Percentiles rank a stretch among this genome's conserved stretches.
Conservation (phyloP, 2,329 filamentous ascomycete species). For the Tolypocladium paradoxum region DNA sequence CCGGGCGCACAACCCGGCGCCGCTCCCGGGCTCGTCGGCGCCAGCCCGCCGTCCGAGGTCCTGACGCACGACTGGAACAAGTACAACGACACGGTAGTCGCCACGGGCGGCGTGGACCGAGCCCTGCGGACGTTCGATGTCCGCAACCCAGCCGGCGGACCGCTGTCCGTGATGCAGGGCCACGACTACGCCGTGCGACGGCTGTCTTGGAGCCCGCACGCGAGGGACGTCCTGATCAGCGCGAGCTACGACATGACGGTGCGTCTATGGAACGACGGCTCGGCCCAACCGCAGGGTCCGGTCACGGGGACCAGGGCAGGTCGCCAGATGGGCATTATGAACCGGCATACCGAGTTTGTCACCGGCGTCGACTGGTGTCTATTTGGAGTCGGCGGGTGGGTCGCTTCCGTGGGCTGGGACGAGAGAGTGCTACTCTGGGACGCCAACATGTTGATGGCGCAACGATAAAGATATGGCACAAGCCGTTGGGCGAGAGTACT, state of each 20-base stretch:
- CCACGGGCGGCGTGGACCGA: constrained; percentile 81
- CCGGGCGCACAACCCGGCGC: constrained; percentile 37
- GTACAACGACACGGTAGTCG: constrained; percentile 75
- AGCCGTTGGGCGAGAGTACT: background rate
- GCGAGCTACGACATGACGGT: constrained; percentile 98
- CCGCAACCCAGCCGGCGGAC: constrained; percentile 61
- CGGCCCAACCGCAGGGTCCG: constrained; percentile 26
- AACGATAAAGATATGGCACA: constrained; percentile 8
- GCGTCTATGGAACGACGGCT: constrained; percentile 78
- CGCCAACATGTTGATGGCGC: constrained; percentile 43
- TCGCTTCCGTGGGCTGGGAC: constrained; percentile 90
- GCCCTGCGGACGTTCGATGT: constrained; percentile 86
- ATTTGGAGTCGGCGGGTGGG: constrained; percentile 92
- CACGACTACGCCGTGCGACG: constrained; percentile 86
- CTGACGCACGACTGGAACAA: constrained; percentile 99
- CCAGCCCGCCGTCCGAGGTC: constrained; percentile 61
- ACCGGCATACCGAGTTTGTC: constrained; percentile 86
- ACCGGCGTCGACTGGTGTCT: constrained; percentile 97
- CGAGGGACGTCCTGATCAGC: constrained; percentile 76
- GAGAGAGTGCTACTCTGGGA: constrained; percentile 89
- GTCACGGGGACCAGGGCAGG: constrained; percentile 38
- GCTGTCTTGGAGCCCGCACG: constrained; percentile 85
- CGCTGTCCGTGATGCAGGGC: constrained; percentile 63
- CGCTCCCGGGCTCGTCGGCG: constrained; percentile 20
- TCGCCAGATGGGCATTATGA: constrained; percentile 76